Base-by-base conservation (phyloP, 2,329 filamentous ascomycete genomes). In the Colletotrichum liriopes region DNA sequence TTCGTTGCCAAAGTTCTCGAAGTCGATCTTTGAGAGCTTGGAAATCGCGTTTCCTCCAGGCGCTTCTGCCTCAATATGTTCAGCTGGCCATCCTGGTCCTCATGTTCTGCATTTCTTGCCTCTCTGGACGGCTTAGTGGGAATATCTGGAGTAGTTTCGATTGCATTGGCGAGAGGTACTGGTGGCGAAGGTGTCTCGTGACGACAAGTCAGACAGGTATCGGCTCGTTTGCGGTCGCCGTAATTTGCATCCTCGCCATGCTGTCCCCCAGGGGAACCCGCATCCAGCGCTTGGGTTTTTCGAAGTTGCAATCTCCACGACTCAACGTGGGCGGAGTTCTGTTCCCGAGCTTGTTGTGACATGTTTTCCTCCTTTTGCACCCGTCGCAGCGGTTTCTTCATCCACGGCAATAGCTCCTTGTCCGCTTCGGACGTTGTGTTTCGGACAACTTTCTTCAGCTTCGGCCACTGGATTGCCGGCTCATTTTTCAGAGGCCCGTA, bases 341-440 rank as follows among this genome's bases (percentile, higher is more conserved):
- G 60, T 26, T 39, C 37, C 32, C 12, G 39, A n/a, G 5, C 60
- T 32, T 70, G 70, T 35, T 47, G 60, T 18, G 59, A 59, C 6
- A 67, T 67, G n/a, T 73, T 58, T 23, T 72, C 61, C 47, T 67
- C 71, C 35, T 72, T 73, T 20, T 56, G 71, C 29, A 73, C 71
- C 20, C 71, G 60, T 16, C 71, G 71, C 29, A 73, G 59, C 9
- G 56, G 61, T 39, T 61, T 49, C 37, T 62, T 49, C 35, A 73
- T 61, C 71, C 71, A 73, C 4, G 67, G 67, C 14, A 71, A 39
- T 9, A 61, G 51, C 20, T 59, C 41, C 9, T 72, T 67, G 8
- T 35, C 20, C 5, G 37, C 20, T n/a, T 61, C 55, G 3, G 26
- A 39, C 9, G 26, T 37, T 18, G 67, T 56, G 9, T 71, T 51